Evolutionary conservation across 352 stramenopile species (phyloP), one percentile per base, ranked within the genome.

Genomic region (Phytophthora melonis): DNA sequence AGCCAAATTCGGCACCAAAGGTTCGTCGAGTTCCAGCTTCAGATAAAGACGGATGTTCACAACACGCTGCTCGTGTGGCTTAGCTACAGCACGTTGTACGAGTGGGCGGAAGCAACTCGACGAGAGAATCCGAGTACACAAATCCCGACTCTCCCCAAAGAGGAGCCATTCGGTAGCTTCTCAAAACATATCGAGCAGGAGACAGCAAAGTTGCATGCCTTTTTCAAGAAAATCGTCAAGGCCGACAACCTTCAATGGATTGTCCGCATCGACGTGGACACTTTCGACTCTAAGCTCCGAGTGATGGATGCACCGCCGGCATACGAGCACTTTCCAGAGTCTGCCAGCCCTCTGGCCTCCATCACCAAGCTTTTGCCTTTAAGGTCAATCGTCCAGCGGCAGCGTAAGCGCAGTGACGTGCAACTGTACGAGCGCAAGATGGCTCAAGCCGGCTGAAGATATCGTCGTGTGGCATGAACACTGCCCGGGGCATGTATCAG

Each of bases 131-230:
- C 43, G 5, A 43, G 55, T 23, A 16, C 19, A 10, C 76, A 84
- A 36, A 86, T 90, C 45, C 83, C 83, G 5, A 80, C 88, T 64
- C 64, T 91, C 30, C 79, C 79, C 14, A 78, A 85, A 56, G 84
- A 89, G 75, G 77, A 88, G 66, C 61, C 87, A 14, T 89, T 89
- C 32, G 81, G 79, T n/a, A 85, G 77, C 63, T 86, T 88, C 50
- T 83, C 79, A 30, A 79, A 88, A 58, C 84, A 80, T 62, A 88
- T 90, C 54, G 72, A 84, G 62, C 68, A 86, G 50, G 75, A 84
- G 45, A 74, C 84, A 11, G 68, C 47, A 13, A 86, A 79, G 68
- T 52, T 89, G 23, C 81, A 91, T 65, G 69, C 81, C 43, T 87
- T 91, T 74, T 53, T 88, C 5, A 81, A 87, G 67, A 81, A 77